These are phyloP conservation scores for Aspergillus pseudotamarii DNA, from an alignment of 2,329 filamentous ascomycete genomes.

Conservation along the genomic window DNA sequence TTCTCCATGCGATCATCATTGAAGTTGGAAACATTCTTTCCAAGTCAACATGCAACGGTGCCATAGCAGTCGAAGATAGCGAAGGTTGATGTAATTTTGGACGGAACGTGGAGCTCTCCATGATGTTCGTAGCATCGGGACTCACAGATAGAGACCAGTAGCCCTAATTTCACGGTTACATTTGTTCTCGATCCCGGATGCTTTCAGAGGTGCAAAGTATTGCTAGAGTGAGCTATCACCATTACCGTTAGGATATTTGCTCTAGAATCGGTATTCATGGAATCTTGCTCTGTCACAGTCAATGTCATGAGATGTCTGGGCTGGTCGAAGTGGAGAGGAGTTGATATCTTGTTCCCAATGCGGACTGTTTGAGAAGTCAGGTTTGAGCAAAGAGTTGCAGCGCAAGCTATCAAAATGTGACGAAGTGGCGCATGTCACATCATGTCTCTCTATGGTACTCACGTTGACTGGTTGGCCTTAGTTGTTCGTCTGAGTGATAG, in stretches of 20 bases:
- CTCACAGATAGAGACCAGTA: background rate
- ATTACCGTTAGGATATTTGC: background rate
- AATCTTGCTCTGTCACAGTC: background rate
- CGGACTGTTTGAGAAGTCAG: background rate
- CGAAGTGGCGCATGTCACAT: background rate
- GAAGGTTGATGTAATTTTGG: background rate
- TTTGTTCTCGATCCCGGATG: background rate
- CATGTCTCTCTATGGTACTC: background rate
- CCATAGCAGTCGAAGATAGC: background rate
- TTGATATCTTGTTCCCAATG: background rate
- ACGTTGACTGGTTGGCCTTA: background rate
- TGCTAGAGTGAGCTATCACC: background rate
- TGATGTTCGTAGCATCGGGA: background rate
- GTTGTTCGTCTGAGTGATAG: background rate
- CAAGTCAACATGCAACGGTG: background rate
- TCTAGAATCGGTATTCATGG: background rate
- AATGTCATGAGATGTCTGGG: background rate
- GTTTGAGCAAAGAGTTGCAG: background rate
- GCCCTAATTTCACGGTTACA: background rate
- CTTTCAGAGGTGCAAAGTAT: background rate
- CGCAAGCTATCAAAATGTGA: background rate
- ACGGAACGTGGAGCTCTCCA: background rate
- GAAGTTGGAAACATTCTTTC: background rate
- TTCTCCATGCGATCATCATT: background rate
- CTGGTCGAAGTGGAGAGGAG: background rate